Base-by-base conservation (phyloP, 1,284 basidiomycete species). In the Marasmius sp. region DNA sequence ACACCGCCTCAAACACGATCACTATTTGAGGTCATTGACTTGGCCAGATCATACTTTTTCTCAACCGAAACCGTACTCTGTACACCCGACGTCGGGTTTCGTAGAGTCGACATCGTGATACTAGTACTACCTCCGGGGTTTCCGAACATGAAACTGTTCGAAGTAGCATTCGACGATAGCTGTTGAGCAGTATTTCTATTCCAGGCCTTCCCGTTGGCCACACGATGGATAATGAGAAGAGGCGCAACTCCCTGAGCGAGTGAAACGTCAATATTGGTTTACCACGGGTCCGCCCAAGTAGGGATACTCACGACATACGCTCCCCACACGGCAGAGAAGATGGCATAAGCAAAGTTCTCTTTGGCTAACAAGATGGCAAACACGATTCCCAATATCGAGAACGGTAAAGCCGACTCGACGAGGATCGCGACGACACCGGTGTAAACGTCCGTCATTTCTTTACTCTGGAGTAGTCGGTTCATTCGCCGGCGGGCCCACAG, bases 401-500 rank as follows among this genome's bases (percentile, higher is more conserved):
- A 56, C 43, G 54, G 48, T n/a, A 33, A 34, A 37, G 43, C 45
- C 38, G 54, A 14, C n/a, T 52, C 45, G 11, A 43, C 36, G 27
- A 47, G 52, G 52, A 36, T 54, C 16, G 52, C 52, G n/a, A 54
- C 33, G 50, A 49, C 27, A 39, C 39, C 22, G 20, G 48, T 39
- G 27, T 12, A 27, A 11, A 49, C 48, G 3, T 49, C 18, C 18
- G 48, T 20, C 27, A 49, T 2, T 49, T 49, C 48, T 6, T 12
- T 49, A 12, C 18, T 20, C 11, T 49, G 18, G 2, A 65, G 59
- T 10, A 55, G 36, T 2, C 14, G 20, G 3, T 39, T 36, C 52
- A 69, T 59, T 33, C 57, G 34, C 14, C 57, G 51, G n/a, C 65
- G 51, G 18, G 60, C 62, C 16, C 50, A 16, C 10, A 69, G 50